These are phyloP conservation scores for Podospora bellae-mahoneyi DNA, from an alignment of 495 filamentous ascomycete genomes.

Conservation along the genomic window DNA sequence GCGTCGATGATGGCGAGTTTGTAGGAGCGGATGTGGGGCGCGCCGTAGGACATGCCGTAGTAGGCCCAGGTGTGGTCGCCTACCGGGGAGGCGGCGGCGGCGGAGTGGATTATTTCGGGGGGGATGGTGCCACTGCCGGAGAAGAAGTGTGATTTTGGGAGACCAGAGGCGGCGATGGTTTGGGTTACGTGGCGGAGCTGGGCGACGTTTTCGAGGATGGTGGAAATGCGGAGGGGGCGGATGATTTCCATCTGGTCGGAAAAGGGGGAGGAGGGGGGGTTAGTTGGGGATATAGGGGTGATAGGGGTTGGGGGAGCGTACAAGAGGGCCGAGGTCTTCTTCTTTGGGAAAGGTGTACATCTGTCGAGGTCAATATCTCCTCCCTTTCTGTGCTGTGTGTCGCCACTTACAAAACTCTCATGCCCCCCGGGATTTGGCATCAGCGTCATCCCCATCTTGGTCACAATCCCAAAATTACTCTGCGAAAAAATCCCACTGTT, in stretches of 20 bases:
- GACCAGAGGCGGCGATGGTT: constrained; percentile 43
- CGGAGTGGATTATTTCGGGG: constrained; percentile 34
- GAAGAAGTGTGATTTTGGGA: constrained; percentile 45
- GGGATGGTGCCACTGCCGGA: constrained; percentile 40
- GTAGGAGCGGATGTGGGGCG: constrained; percentile 40
- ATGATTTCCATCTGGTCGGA: constrained; percentile 42
- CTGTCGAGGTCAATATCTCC: constrained; percentile 27
- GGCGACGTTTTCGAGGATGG: constrained; percentile 56
- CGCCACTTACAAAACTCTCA: constrained; percentile 42
- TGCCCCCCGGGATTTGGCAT: constrained; percentile 54
- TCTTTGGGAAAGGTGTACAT: constrained; percentile 53
- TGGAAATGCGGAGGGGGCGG: constrained; percentile 47
- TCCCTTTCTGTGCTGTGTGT: background rate
- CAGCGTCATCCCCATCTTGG: constrained; percentile 55
- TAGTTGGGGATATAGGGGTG: background rate
- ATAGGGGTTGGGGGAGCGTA: constrained; percentile 17
- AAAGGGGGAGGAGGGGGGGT: background rate
- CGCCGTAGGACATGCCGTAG: constrained; percentile 54
- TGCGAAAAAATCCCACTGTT: constrained; percentile 56
- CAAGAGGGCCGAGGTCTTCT: constrained; percentile 46
- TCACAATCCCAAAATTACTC: constrained; percentile 56
- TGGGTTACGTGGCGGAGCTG: constrained; percentile 54
- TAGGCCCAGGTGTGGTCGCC: constrained; percentile 53
- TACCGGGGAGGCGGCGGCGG: constrained; percentile 37
- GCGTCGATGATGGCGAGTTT: constrained; percentile 46